Conservation (phyloP, 345 rosid genomes). For the Citrus medica region DNA sequence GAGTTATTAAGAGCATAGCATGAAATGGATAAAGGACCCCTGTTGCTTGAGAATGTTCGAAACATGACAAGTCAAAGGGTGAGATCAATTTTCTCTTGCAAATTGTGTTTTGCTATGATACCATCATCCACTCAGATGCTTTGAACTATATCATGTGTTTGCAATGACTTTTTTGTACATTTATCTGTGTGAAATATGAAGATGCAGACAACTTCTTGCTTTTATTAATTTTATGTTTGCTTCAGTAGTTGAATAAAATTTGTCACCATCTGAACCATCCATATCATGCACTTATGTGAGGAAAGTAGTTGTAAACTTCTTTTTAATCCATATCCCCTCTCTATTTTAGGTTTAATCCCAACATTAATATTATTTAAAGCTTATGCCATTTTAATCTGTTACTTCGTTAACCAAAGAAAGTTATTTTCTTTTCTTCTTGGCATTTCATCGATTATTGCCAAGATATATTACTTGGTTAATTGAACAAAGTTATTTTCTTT, state of each 20-base stretch:
- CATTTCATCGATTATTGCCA: not conserved
- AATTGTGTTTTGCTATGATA: not conserved
- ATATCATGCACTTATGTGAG: not conserved
- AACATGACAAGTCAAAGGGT: conserved; percentile 41
- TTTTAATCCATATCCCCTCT: not conserved
- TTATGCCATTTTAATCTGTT: not conserved
- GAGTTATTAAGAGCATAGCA: conserved; percentile 24
- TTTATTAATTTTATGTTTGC: not conserved
- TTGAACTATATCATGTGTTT: not conserved
- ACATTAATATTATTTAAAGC: too few species aligned
- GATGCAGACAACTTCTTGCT: not conserved
- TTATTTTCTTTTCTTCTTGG: not conserved
- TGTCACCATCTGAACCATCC: not conserved
- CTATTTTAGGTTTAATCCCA: too few species aligned
- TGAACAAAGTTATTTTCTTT: not conserved
- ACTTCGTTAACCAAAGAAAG: not conserved
- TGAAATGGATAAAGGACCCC: conserved; percentile 32
- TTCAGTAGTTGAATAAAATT: not conserved
- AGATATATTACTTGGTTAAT: not conserved
- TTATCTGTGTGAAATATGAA: not conserved
- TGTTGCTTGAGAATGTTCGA: conserved; percentile 25
- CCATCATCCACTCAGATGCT: not conserved
- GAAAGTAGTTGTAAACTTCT: not conserved
- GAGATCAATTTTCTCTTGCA: conserved; percentile 4
- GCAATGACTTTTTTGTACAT: not conserved